phyloP scores from a whole-genome alignment of 2,329 filamentous ascomycete genomes.

The Ophiosphaerella herpotricha region DNA sequence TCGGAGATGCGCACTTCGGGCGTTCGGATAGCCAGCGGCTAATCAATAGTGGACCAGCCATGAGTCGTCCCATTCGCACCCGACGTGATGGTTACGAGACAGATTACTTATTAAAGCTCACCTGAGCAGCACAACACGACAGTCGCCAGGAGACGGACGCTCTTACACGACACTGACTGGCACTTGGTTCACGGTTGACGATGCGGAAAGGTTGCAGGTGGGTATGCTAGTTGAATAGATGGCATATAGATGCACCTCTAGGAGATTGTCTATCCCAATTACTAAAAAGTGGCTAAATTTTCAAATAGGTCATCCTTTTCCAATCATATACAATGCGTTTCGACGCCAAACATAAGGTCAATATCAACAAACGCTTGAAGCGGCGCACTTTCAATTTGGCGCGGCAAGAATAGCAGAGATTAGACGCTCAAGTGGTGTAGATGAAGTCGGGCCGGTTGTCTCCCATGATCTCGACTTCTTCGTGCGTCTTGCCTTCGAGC shows the following conservation, averaged over 20 bases:
- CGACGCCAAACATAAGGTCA: no score
- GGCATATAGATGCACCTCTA: neutral
- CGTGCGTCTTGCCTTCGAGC: conserved; percentile 66
- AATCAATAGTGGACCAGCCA: neutral
- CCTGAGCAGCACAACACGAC: neutral
- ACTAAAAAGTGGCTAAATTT: neutral
- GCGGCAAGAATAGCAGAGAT: neutral
- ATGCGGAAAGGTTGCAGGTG: no score
- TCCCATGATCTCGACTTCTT: conserved; percentile 69
- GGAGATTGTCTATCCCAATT: neutral
- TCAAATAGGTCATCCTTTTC: neutral
- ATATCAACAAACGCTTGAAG: no score
- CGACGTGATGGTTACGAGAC: neutral
- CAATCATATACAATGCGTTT: no score
- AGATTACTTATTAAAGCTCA: neutral
- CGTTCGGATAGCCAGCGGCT: conserved; percentile 6
- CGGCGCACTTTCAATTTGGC: no score
- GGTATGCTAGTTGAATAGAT: no score
- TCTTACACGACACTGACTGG: no score
- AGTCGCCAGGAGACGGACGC: no score
- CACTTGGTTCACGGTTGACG: no score
- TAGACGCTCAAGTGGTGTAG: conserved; percentile 62
- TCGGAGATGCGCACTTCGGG: neutral
- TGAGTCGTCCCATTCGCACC: neutral
- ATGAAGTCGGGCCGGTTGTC: conserved; percentile 72